Base-by-base conservation (phyloP, 176 grass and related monocot species). In the Eragrostis curvula region DNA sequence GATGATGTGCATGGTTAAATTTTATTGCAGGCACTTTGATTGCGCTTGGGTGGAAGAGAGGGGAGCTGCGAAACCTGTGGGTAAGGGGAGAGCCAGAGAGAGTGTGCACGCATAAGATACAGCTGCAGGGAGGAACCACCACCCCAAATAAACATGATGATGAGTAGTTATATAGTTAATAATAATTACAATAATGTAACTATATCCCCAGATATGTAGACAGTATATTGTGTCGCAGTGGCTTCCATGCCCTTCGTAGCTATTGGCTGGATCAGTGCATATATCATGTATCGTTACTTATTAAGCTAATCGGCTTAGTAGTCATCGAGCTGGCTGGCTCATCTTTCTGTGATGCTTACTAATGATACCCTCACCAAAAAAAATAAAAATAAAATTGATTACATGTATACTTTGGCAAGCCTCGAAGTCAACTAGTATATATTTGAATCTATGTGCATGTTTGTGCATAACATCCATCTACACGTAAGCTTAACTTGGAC, bases 51-150 rank as follows among this genome's bases (percentile, higher is more conserved):
- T 64, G 75, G 75, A 98, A 89, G 82, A 93, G 95, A 84, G 91
- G 95, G 43, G 92, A 95, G 63, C 88, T 98, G 40, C 48, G 21
- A 63, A 94, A 97, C 71, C 73, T 97, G 58, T 97, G 95, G 92
- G 66, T 20, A 18, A 87, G 68, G 69, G 95, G 95, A 46, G 86
- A 86, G 46, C 92, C 95, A 39, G 76, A 89, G 58, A 90, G 90
- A 80, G 80, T 88, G 6, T 92, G 95, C 78, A 84, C 82, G 1
- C 94, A 97, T 75, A 73, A 92, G 65, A 57, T 87, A 41, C 87
- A 82, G 51, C 44, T 48, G 70, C 73, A 72, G 62, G 62, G 62
- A 27, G 18, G 3, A 2, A 36, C 78, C 0, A 71, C 16, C 23
- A 57, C 32, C 32, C 32, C 78, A 56, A 69, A 69, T 52, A 69